Conservation (phyloP, 2,329 filamentous ascomycete genomes). For the Xenoacremonium recifei region DNA sequence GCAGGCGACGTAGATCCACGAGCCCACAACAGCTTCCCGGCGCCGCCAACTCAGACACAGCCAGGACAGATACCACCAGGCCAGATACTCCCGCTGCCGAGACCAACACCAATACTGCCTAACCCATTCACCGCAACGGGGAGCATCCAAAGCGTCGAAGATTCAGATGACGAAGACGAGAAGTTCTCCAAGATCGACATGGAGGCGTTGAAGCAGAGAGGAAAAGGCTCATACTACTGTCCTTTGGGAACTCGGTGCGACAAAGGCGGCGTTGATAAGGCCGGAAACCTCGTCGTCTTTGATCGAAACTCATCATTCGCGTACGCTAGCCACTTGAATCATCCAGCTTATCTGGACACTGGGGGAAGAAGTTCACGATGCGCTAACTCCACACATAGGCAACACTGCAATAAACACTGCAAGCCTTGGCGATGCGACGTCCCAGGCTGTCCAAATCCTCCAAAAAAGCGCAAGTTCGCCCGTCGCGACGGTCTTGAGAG, state of each 20-base stretch:
- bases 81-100: too few relatives aligned
- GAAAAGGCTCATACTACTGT: conserved; percentile 38
- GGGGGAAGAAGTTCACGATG: conserved; percentile 4
- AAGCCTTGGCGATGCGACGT: conserved; percentile 41
- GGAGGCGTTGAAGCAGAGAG: conserved; percentile 37
- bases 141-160: conserved; percentile 20
- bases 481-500: conserved; percentile 41
- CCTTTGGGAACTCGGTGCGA: conserved; percentile 34
- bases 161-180: conserved; percentile 32
- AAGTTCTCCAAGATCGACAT: conserved; percentile 36
- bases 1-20: conserved; percentile 20
- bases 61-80: conserved; percentile 18
- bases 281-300: conserved; percentile 37
- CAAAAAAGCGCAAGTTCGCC: conserved; percentile 41
- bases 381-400: conserved; percentile 28
- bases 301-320: conserved; percentile 42
- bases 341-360: conserved; percentile 5
- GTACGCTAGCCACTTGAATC: conserved; percentile 23
- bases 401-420: conserved; percentile 43
- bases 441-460: conserved; percentile 39
- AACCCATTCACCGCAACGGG: not conserved
- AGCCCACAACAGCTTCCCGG: conserved; percentile 19
- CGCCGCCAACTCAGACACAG: conserved; percentile 20
- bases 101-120: too few relatives aligned
- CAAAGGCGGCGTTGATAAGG: conserved; percentile 40